Conservation (phyloP, 805 yeast species). For the Pichia paraexigua region DNA sequence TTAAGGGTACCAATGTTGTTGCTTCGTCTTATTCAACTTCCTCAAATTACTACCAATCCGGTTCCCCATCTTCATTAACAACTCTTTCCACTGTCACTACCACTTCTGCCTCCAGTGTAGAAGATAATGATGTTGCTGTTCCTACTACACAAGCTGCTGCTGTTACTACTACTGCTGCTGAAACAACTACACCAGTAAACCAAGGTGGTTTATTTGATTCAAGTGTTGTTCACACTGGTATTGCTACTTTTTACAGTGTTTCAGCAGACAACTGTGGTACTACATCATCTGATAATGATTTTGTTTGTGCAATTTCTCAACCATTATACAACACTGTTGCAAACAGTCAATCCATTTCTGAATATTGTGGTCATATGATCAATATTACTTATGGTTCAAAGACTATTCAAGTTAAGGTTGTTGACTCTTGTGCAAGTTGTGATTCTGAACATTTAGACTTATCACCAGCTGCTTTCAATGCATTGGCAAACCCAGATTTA, state of each 20-base stretch:
- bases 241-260: conserved; percentile 43
- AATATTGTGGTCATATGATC: conserved; percentile 44
- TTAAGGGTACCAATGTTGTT: neutral
- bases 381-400: conserved; percentile 39
- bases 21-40: neutral
- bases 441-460: conserved; percentile 40
- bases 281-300: conserved; percentile 32
- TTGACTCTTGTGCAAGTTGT: conserved; percentile 48
- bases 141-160: conserved; percentile 1
- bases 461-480: conserved; percentile 43
- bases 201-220: conserved; percentile 7
- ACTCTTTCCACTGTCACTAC: conserved; percentile 1
- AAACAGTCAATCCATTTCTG: conserved; percentile 22
- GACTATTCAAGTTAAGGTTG: conserved; percentile 44
- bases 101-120: neutral
- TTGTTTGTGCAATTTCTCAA: conserved; percentile 43
- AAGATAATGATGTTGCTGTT: neutral
- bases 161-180: conserved; percentile 3
- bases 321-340: conserved; percentile 29
- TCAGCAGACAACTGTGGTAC: conserved; percentile 46
- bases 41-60: neutral
- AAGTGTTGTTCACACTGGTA: conserved; percentile 25
- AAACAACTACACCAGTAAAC: conserved; percentile 1
- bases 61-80: neutral
- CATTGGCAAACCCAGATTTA: conserved; percentile 37